phyloP scores from a whole-genome alignment of 2,329 filamentous ascomycete species.

The Tolypocladium endophyticum region DNA sequence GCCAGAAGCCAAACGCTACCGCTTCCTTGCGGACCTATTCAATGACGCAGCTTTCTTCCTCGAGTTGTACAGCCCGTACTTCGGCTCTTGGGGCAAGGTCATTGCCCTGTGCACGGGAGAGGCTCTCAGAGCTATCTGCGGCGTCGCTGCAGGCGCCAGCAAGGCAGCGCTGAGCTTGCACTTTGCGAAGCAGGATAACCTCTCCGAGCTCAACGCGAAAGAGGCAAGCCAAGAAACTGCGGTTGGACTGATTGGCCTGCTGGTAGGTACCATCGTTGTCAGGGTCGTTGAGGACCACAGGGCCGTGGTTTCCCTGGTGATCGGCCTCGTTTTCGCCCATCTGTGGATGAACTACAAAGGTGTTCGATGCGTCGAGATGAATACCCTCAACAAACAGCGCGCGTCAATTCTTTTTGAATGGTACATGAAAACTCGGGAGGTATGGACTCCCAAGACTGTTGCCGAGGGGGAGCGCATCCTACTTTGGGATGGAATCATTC shows the following conservation, averaged over 20 bases:
- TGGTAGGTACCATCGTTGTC: conserved; percentile 73
- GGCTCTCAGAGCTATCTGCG: conserved; percentile 57
- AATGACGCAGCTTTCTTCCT: conserved; percentile 80
- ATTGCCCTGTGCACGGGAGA: conserved; percentile 38
- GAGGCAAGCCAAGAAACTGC: conserved; percentile 94
- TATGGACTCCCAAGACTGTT: conserved; percentile 57
- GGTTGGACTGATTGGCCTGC: conserved; percentile 78
- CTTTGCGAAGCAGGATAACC: conserved; percentile 77
- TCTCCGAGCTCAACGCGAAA: conserved; percentile 89
- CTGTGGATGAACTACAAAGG: conserved; percentile 78
- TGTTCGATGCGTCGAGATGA: conserved; percentile 75
- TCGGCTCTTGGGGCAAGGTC: conserved; percentile 45
- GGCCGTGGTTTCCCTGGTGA: conserved; percentile 64
- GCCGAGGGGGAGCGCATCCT: conserved; percentile 56
- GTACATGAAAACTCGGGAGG: conserved; percentile 34
- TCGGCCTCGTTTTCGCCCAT: conserved; percentile 64
- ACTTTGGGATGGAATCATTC: conserved; percentile 22
- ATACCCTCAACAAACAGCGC: conserved; percentile 74
- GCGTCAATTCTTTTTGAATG: conserved; percentile 65
- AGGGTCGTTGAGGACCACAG: conserved; percentile 59
- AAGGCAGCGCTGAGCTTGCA: conserved; percentile 89
- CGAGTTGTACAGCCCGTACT: conserved; percentile 69
- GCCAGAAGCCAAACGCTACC: conserved; percentile 83
- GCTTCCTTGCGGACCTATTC: conserved; percentile 77
- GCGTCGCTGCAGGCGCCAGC: conserved; percentile 78